Conservation (phyloP, 2,329 filamentous ascomycete species). For the Phaeosphaeriaceae sp. region DNA sequence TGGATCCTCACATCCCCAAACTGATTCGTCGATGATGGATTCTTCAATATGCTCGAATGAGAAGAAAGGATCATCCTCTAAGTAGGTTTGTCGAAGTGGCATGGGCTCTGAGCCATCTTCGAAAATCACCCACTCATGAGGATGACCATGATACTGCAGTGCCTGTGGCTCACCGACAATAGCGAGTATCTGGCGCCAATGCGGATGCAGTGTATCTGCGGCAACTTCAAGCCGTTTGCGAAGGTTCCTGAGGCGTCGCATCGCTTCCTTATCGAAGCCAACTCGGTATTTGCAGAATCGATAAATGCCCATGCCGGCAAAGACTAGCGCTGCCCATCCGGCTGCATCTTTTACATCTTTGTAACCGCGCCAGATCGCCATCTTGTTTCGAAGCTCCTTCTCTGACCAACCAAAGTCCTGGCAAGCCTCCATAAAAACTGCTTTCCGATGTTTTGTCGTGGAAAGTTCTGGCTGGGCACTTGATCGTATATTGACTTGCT, state of each 20-base stretch:
- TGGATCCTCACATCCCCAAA: constrained; percentile 60
- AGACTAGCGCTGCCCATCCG: constrained; percentile 63
- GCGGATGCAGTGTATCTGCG: constrained; percentile 60
- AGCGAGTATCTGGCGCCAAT: constrained; percentile 59
- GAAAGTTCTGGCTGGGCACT: constrained; percentile 51
- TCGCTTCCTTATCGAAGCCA: constrained; percentile 60
- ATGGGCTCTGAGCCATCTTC: constrained; percentile 53
- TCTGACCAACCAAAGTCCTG: constrained; percentile 63
- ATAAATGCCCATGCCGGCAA: constrained; percentile 65
- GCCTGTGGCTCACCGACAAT: constrained; percentile 55
- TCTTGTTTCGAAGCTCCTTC: constrained; percentile 63
- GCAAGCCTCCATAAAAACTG: constrained; percentile 61
- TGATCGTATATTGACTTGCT: constrained; percentile 55
- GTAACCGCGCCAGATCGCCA: constrained; percentile 64
- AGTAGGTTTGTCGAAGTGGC: constrained; percentile 56
- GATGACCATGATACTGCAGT: constrained; percentile 56
- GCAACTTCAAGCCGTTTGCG: constrained; percentile 60
- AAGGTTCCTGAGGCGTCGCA: constrained; percentile 55
- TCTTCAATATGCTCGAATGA: constrained; percentile 59
- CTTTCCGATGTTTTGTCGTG: constrained; percentile 59
- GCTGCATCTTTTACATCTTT: constrained; percentile 65
- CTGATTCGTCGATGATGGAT: constrained; percentile 56
- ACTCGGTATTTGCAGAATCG: constrained; percentile 67
- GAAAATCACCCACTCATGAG: constrained; percentile 61
- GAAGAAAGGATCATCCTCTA: constrained; percentile 56